Conservation (phyloP, 805 yeast genomes). For the Dipodascus geniculatus region DNA sequence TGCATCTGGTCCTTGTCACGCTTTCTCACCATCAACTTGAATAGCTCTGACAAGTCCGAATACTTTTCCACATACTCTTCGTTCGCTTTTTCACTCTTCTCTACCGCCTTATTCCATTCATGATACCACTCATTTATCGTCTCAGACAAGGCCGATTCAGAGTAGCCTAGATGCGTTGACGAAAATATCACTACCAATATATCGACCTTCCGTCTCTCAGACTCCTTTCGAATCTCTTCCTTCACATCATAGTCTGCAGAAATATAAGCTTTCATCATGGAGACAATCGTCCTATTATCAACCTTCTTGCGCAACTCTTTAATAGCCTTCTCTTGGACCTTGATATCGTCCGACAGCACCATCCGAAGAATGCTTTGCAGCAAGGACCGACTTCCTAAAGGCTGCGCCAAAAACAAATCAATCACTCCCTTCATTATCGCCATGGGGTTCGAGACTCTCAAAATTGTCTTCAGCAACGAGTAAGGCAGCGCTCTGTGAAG, state of each 20-base stretch:
- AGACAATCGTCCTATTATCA: slow-evolving; percentile 14
- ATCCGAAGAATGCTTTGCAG: slow-evolving; percentile 66
- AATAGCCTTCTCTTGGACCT: slow-evolving; percentile 45
- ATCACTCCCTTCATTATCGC: slow-evolving; percentile 67
- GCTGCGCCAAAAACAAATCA: slow-evolving; percentile 74
- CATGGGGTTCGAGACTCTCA: slow-evolving; percentile 80
- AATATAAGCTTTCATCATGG: slow-evolving; percentile 14
- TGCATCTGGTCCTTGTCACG: slow-evolving; percentile 67
- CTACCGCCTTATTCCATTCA: slow-evolving; percentile 27
- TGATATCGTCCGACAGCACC: slow-evolving; percentile 63
- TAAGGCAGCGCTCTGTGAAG: slow-evolving; percentile 78
- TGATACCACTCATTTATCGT: slow-evolving; percentile 21
- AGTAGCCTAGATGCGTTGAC: slow-evolving; percentile 3
- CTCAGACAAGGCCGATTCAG: slow-evolving; percentile 4
- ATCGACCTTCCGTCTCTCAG: slow-evolving; percentile 19
- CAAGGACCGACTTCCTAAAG: slow-evolving; percentile 54
- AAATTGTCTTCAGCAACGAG: slow-evolving; percentile 57
- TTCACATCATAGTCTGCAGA: slow-evolving; percentile 15
- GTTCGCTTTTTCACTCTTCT: slow-evolving; percentile 12
- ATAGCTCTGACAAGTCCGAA: slow-evolving; percentile 45
- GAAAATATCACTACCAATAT: slow-evolving; percentile 16
- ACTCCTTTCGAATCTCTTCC: slow-evolving; percentile 23
- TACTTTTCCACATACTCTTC: slow-evolving; percentile 33
- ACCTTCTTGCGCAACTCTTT: slow-evolving; percentile 33
- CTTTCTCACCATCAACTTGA: slow-evolving; percentile 51